Base-by-base conservation (phyloP, 257 asterid species). In the Nicotiana knightiana region DNA sequence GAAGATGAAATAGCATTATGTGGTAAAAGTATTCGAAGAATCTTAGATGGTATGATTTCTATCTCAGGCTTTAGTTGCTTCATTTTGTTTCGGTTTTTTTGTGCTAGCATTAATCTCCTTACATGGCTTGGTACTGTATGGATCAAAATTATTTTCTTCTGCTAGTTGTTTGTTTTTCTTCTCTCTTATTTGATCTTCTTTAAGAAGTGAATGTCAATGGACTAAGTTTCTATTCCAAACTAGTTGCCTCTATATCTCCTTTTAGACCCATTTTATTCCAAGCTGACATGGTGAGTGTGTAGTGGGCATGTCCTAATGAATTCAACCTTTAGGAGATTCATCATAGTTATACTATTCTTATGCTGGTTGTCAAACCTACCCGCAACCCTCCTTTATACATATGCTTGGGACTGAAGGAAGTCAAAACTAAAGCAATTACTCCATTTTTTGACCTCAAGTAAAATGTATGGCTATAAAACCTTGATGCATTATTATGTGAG, bases 21-120 rank as follows among this genome's bases (percentile, higher is more conserved):
- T 76, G 84, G 82, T 39, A 24, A 64, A 83, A 83, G 73, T 18
- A 80, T 87, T 77, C 86, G 30, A 77, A 81, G 64, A 64, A 68
- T 87, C 57, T 76, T 76, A 61, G 86, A 85, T 55, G 89, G 89
- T 87, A 83, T 65, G 83, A 51, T 81, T 81, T 81, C 83, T 63
- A 64, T 64, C 83, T 81, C 61, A 48, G 83, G 78, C 53, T 64
- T 80, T 35, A 28, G 58, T 65, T 30, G 77, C 83, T 81, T 37
- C 9, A 28, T 80, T 80, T 46, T 33, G 65, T 80, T 80, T 63
- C 61, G 46, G 73, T 24, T 33, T 26, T 30, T 80, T 71, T 71
- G 78, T 46, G 13, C 33, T 70, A 6, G 37, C 35, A 21, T 79
- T 79, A 39, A 57, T 58, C 57, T 59, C 6, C 62, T 37, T 64